A percentile compares a stretch with the other conserved stretches of the same genome.
Evolutionary conservation across 2,329 filamentous ascomycete genomes (phyloP).

Genomic region (Penicillium sp.): DNA sequence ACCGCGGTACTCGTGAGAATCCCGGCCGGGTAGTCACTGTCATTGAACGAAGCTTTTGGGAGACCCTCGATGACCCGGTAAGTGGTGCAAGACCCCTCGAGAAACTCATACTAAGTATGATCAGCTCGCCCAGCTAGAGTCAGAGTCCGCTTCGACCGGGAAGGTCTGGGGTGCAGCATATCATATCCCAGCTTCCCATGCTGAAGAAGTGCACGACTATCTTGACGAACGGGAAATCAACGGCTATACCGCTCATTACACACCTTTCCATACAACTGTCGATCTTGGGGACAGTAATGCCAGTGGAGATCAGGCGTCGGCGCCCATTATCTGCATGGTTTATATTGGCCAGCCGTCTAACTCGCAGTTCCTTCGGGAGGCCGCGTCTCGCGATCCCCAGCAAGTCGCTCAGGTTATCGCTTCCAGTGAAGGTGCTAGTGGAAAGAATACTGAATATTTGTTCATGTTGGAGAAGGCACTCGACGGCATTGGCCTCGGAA

Average conservation of each 20-base stretch:
- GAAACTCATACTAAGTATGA: background rate
- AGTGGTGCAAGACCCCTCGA: slow-evolving; percentile 3
- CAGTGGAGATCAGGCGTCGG: background rate
- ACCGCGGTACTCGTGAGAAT: slow-evolving; percentile 83
- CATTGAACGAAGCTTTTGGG: slow-evolving; percentile 82
- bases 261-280: slow-evolving; percentile 64
- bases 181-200: slow-evolving; percentile 71
- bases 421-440: slow-evolving; percentile 76
- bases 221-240: slow-evolving; percentile 97
- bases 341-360: slow-evolving; percentile 96
- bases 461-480: slow-evolving; percentile 77
- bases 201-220: slow-evolving; percentile 81
- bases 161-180: slow-evolving; percentile 91
- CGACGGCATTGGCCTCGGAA: slow-evolving; percentile 70
- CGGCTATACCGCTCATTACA: slow-evolving; percentile 91
- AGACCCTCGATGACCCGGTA: slow-evolving; percentile 68
- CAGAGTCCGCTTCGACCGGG: slow-evolving; percentile 34
- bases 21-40: slow-evolving; percentile 93
- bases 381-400: slow-evolving; percentile 68
- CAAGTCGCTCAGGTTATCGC: slow-evolving; percentile 78
- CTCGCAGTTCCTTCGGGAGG: slow-evolving; percentile 72
- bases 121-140: slow-evolving; percentile 38
- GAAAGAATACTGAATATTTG: slow-evolving; percentile 87
- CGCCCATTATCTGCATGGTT: slow-evolving; percentile 64
- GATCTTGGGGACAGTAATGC: background rate